Evolutionary conservation across 306 rosid genomes (phyloP).

Genomic region (Vicia villosa): DNA sequence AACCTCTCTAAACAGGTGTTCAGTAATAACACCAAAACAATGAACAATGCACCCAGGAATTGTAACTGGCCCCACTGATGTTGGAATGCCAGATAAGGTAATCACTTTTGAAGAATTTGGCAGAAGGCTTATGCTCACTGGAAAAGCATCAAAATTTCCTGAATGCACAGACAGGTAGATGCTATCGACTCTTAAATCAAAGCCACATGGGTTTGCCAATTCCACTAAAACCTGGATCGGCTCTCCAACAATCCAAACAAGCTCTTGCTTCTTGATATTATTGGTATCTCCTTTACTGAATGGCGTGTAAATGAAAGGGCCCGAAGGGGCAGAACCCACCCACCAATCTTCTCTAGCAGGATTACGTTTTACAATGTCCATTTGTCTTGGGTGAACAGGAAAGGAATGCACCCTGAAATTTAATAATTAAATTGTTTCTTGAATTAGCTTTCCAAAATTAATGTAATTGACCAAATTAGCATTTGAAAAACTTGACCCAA

Average conservation of each 20-base stretch:
- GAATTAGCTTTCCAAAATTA: conserved; percentile 30
- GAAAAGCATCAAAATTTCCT: conserved; percentile 91
- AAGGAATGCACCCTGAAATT: conserved; percentile 80
- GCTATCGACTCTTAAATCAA: conserved; percentile 91
- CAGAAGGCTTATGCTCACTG: conserved; percentile 76
- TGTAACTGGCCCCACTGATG: conserved; percentile 75
- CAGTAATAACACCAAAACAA: conserved; percentile 97
- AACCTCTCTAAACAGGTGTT: conserved; percentile 94
- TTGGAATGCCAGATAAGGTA: conserved; percentile 88
- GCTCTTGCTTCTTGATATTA: conserved; percentile 72
- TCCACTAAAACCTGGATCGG: conserved; percentile 93
- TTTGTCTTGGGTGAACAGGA: conserved; percentile 82
- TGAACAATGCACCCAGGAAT: conserved; percentile 94
- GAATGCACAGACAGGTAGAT: conserved; percentile 92
- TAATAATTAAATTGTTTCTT: conserved; percentile 19
- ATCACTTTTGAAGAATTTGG: conserved; percentile 94
- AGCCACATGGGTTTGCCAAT: conserved; percentile 96
- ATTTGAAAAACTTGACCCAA: conserved; percentile 28
- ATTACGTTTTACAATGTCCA: conserved; percentile 92
- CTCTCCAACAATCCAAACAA: conserved; percentile 91
- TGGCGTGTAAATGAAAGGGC: conserved; percentile 97
- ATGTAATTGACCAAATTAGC: conserved; percentile 12
- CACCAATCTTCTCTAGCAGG: conserved; percentile 96
- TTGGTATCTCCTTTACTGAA: conserved; percentile 91
- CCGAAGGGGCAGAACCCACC: conserved; percentile 91